These are phyloP conservation scores for Coemansia sp. DNA, from an alignment of 192 early-diverging fungal genomes.

Conservation along the genomic window DNA sequence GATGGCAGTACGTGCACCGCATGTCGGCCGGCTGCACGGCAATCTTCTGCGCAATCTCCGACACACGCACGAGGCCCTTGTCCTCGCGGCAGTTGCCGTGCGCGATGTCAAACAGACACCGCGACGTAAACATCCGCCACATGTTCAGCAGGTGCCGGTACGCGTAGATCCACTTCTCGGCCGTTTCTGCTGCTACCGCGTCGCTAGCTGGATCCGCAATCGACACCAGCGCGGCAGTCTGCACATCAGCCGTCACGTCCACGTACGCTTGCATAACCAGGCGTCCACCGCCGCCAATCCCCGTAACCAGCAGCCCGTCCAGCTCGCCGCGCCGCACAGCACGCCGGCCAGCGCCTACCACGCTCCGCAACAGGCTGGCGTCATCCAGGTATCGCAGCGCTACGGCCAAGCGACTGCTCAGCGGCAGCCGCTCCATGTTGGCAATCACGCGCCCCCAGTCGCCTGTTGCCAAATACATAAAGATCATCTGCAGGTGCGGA, in stretches of 20 bases:
- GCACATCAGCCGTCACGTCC: constrained; percentile 85
- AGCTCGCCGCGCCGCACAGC: constrained; percentile 69
- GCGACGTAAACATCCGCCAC: constrained; percentile 81
- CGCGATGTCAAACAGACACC: constrained; percentile 90
- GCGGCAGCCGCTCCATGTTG: constrained; percentile 63
- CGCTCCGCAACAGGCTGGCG: constrained; percentile 62
- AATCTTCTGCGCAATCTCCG: constrained; percentile 50
- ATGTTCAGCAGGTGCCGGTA: constrained; percentile 86
- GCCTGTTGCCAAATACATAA: constrained; percentile 78
- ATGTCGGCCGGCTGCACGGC: constrained; percentile 74
- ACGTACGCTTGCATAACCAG: constrained; percentile 77
- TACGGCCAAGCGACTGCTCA: constrained; percentile 77
- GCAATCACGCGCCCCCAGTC: constrained; percentile 78
- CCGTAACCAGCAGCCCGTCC: constrained; percentile 82
- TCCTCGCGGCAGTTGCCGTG: constrained; percentile 57
- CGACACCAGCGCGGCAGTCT: constrained; percentile 76
- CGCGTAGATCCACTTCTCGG: constrained; percentile 54
- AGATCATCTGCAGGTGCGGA: constrained; percentile 85
- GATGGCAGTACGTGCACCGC: constrained; percentile 85
- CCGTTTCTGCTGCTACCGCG: constrained; percentile 17
- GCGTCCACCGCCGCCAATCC: constrained; percentile 65
- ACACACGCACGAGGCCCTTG: constrained; percentile 53
- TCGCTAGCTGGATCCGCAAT: constrained; percentile 50
- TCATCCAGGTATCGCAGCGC: constrained; percentile 86
- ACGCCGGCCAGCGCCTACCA: constrained; percentile 54